phyloP scores from a whole-genome alignment of 2,329 filamentous ascomycete genomes.

The Arthroderma sp. region DNA sequence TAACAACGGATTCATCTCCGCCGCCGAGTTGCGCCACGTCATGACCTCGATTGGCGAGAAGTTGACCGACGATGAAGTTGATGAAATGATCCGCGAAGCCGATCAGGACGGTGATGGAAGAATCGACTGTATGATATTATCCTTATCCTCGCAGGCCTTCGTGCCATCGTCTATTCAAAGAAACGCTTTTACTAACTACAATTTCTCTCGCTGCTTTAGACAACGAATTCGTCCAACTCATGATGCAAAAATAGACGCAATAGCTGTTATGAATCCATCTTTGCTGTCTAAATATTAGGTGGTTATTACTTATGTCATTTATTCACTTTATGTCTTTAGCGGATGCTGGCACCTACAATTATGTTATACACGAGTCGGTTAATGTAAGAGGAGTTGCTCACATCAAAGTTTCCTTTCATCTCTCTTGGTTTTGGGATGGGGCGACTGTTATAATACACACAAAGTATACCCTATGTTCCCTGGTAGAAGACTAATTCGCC shows the following conservation, averaged over 20 bases:
- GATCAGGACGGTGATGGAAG: constrained; percentile 81
- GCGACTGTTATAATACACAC: no score
- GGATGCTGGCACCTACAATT: no score
- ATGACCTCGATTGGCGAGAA: constrained; percentile 91
- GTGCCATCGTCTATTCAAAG: constrained; percentile 15
- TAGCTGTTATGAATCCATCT: no score
- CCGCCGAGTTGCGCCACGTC: constrained; percentile 74
- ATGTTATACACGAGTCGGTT: no score
- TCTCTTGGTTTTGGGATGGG: no score
- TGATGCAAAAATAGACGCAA: constrained; percentile 75
- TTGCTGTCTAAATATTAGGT: no score
- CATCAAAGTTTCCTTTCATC: no score
- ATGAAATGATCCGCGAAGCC: constrained; percentile 86
- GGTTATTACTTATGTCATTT: no score
- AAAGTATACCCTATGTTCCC: no score
- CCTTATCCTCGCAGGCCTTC: not conserved
- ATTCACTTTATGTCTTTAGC: no score
- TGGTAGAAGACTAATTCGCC: no score
- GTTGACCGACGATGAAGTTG: constrained; percentile 78
- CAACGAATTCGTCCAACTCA: constrained; percentile 86
- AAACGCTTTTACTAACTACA: constrained; percentile 2
- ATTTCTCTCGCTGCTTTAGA: constrained; percentile 39
- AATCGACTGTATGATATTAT: constrained; percentile 76
- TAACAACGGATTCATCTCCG: constrained; percentile 85
- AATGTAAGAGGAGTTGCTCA: no score